phyloP scores from a whole-genome alignment of 495 filamentous ascomycete species.

The Xylaria venustula region DNA sequence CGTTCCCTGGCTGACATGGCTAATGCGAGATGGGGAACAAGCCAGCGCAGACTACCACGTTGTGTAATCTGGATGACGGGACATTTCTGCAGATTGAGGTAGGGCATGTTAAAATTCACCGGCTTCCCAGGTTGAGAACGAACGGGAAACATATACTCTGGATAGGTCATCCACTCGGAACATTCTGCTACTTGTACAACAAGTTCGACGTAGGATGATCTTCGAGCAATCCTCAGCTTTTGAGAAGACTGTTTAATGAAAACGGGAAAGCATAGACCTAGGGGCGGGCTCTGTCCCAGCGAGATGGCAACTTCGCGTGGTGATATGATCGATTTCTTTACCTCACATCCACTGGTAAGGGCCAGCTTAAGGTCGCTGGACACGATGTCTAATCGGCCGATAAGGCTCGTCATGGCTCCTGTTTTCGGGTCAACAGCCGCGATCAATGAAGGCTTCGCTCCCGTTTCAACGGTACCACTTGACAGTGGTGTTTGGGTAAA shows the following conservation, averaged over 20 bases:
- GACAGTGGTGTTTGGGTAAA: not conserved
- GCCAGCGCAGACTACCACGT: not conserved
- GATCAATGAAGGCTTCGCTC: not conserved
- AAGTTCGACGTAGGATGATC: not conserved
- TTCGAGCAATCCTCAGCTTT: not conserved
- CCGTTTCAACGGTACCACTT: not conserved
- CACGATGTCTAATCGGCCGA: not conserved
- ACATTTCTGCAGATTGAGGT: conserved; percentile 8
- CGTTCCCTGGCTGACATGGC: conserved; percentile 38
- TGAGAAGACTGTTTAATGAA: not conserved
- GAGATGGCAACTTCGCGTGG: not conserved
- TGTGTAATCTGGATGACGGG: not conserved
- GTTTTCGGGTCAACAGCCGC: not conserved
- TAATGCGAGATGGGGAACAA: not conserved
- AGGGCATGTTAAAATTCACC: conserved; percentile 12
- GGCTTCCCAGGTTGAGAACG: conserved; percentile 4
- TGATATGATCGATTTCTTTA: not conserved
- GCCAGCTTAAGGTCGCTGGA: not conserved
- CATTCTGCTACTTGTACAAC: not conserved
- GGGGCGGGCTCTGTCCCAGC: not conserved
- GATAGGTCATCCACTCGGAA: conserved; percentile 1
- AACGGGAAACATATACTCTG: conserved; percentile 2
- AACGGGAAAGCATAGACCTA: not conserved
- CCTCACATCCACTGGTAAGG: not conserved
- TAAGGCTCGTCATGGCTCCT: not conserved